phyloP scores from a whole-genome alignment of 2,329 filamentous ascomycete species.

The Cercospora zeae-maydis region DNA sequence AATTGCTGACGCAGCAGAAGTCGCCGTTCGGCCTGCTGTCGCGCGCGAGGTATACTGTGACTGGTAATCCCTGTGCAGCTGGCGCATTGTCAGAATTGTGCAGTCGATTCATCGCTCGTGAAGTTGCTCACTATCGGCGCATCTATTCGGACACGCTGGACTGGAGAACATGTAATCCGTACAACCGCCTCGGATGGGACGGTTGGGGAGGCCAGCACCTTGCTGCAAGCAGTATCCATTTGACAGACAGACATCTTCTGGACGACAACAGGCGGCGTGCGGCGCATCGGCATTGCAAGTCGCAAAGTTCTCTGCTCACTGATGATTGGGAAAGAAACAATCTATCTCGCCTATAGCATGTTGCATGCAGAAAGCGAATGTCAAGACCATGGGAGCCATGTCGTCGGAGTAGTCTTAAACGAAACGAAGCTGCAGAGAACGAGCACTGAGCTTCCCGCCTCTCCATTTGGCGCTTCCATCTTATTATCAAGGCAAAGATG shows the following conservation, averaged over 20 bases:
- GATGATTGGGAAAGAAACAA: constrained; percentile 19
- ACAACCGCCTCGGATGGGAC: constrained; percentile 16
- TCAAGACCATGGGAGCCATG: neutral
- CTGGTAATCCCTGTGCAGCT: neutral
- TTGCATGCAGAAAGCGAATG: neutral
- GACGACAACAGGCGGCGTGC: constrained; percentile 12
- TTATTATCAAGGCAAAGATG: neutral
- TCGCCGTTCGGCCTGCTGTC: constrained; percentile 14
- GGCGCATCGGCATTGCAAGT: constrained; percentile 16
- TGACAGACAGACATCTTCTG: constrained; percentile 12
- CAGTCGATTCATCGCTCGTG: neutral
- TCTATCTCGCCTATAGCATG: neutral
- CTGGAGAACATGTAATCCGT: constrained; percentile 16
- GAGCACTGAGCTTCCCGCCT: neutral
- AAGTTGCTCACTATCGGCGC: constrained; percentile 4
- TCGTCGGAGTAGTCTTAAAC: neutral
- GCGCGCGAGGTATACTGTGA: constrained; percentile 17
- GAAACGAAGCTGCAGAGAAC: neutral
- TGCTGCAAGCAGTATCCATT: constrained; percentile 19
- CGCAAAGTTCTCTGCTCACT: constrained; percentile 13
- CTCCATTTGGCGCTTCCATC: neutral
- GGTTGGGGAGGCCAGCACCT: constrained; percentile 6
- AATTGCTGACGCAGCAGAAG: constrained; percentile 18
- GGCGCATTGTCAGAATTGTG: neutral
- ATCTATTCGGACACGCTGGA: constrained; percentile 14